Evolutionary conservation across 371 early-diverging fungal species (phyloP), one percentile per base, ranked within the genome.

Genomic region (Mucor piriformis): DNA sequence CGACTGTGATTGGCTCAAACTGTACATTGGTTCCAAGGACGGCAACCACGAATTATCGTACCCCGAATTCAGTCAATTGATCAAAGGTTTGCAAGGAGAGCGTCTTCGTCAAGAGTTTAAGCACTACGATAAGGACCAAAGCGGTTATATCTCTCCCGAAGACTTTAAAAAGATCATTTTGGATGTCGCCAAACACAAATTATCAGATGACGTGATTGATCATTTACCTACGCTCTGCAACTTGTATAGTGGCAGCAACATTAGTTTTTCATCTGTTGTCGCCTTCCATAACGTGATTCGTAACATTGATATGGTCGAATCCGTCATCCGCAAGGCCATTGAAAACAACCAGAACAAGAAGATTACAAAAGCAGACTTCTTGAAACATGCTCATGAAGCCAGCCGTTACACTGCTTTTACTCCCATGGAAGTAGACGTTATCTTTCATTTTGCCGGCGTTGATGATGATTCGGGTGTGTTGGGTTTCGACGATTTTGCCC

Each of bases 341-440:
- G 73, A 79, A n/a, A 27, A 69, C 55, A 77, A 75, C 61, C 63
- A 72, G n/a, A 82, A 85, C 34, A 78, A 83, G 1, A 77, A 70
- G 58, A 87, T 87, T 55, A 87, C 85, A 57, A 83, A 77, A 67
- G 74, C 73, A 12, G 88, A 84, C 43, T 89, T 89, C 67, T 64
- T 85, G 49, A 72, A 77, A 51, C 76, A 85, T 13, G 88, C 87
- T 23, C 76, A 85, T 42, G 73, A 74, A 48, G 71, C 80, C 53
- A 76, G 81, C 29, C 85, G 87, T 10, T 88, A 86, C 64, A 79
- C 92, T 1, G 52, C 86, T 34, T 83, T 92, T 54, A 88, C 91
- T 1, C 94, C 95, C 20, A 83, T 95, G 83, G 95, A 95, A 66
- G 86, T 89, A 35, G 87, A 88, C 63, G 83, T 93, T 21, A 79